A percentile compares a stretch with the other conserved stretches of the same genome.
Conservation (phyloP, 2,329 filamentous ascomycete species). For the Talaromyces pinophilus region DNA sequence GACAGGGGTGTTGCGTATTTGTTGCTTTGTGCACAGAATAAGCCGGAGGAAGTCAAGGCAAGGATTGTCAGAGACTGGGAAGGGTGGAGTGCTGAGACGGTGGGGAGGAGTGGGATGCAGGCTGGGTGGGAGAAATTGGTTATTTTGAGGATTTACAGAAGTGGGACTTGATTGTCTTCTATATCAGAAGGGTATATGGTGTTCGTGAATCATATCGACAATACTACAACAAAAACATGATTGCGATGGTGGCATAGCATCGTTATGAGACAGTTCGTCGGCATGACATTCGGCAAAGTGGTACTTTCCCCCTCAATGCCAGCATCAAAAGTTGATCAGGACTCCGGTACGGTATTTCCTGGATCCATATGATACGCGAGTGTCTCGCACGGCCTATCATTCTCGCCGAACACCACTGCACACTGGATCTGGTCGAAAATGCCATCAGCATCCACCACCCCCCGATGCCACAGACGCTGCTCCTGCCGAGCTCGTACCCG, state of each 20-base stretch:
- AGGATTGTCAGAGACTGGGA: conserved; percentile 60
- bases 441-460: conserved; percentile 5
- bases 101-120: conserved; percentile 79
- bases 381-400: not conserved
- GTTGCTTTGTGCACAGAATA: conserved; percentile 86
- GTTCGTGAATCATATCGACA: not conserved
- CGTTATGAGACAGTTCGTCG: not conserved
- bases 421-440: not conserved
- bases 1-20: conserved; percentile 80
- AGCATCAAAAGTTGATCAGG: no score
- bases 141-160: conserved; percentile 80
- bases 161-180: conserved; percentile 14
- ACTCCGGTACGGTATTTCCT: no score
- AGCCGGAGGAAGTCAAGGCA: conserved; percentile 70
- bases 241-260: not conserved
- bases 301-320: no score
- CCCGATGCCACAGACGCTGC: not conserved
- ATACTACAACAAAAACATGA: not conserved
- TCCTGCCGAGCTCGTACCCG: not conserved
- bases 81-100: conserved; percentile 75
- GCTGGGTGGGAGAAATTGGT: conserved; percentile 94
- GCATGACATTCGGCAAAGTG: not conserved
- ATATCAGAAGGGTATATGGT: not conserved
- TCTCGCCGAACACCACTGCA: not conserved
- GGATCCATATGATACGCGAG: not conserved